Evolutionary conservation across 768 basidiomycete species (phyloP).

Genomic region (Paxillus involutus): DNA sequence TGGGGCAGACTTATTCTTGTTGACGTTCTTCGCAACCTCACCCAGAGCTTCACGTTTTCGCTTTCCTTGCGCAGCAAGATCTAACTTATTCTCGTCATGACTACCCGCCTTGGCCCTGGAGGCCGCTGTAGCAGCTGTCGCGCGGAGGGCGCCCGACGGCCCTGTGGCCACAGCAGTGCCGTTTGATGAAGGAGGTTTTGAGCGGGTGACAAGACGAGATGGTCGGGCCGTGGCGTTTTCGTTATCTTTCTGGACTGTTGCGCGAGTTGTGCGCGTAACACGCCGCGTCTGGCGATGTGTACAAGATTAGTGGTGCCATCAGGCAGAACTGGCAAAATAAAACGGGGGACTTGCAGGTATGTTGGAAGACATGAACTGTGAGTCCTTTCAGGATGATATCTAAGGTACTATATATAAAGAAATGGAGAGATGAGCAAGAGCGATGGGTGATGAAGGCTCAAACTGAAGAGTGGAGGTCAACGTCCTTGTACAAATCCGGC

Average conservation of each 20-base stretch:
- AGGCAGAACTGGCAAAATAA: neutral
- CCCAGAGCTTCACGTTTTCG: constrained; percentile 76
- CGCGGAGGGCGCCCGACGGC: constrained; percentile 39
- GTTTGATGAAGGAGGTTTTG: constrained; percentile 53
- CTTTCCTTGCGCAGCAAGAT: constrained; percentile 54
- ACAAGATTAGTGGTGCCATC: neutral
- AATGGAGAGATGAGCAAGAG: constrained; percentile 1
- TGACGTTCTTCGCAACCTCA: constrained; percentile 63
- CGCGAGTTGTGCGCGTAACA: constrained; percentile 56
- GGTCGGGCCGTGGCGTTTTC: constrained; percentile 73
- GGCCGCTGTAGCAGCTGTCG: constrained; percentile 39
- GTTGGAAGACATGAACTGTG: constrained; percentile 38
- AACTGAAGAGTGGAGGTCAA: constrained; percentile 10
- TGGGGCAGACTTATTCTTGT: constrained; percentile 38
- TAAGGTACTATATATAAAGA: constrained; percentile 6
- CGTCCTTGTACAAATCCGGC: constrained; percentile 16
- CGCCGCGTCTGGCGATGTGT: constrained; percentile 54
- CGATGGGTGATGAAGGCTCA: constrained; percentile 8
- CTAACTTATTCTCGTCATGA: constrained; percentile 41
- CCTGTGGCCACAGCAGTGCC: constrained; percentile 34
- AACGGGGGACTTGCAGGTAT: constrained; percentile 40
- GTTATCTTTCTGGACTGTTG: constrained; percentile 53
- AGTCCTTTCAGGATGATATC: neutral
- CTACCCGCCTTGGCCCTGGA: constrained; percentile 30
- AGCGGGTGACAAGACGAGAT: constrained; percentile 57